A percentile compares a stretch with the other conserved stretches of the same genome.
phyloP scores from a whole-genome alignment of 305 asterid species.

The Fraxinus angustifolia region DNA sequence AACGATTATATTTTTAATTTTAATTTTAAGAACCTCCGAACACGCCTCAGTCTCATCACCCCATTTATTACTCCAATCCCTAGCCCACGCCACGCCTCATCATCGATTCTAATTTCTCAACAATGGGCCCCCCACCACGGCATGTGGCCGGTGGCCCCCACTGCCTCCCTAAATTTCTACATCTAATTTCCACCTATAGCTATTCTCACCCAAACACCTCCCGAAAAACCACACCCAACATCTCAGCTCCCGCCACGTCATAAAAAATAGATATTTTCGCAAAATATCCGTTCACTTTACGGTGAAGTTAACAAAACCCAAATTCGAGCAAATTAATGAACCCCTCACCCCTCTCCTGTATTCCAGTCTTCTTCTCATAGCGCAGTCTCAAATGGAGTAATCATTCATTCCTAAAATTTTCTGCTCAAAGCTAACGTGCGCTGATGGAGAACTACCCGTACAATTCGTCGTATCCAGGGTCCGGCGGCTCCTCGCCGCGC shows the following conservation, averaged over 20 bases:
- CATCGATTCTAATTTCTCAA: neutral
- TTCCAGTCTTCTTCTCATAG: neutral
- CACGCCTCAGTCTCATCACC: neutral
- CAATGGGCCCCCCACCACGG: neutral
- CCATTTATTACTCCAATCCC: neutral
- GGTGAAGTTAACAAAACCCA: neutral
- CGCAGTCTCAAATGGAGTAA: neutral
- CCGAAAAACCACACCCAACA: neutral
- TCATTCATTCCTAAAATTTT: neutral
- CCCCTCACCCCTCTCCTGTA: neutral
- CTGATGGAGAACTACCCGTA: conserved; percentile 68
- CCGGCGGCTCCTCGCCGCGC: conserved; percentile 91
- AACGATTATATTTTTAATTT: too few relatives aligned
- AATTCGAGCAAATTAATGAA: neutral
- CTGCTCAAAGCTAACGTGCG: conserved; percentile 4
- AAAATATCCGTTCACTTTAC: neutral
- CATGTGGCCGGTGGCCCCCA: neutral
- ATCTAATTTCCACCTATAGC: neutral
- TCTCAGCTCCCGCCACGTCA: neutral
- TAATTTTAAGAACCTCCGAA: too few relatives aligned
- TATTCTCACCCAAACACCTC: neutral
- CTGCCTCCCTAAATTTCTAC: neutral
- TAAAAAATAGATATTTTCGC: neutral
- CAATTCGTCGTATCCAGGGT: conserved; percentile 65
- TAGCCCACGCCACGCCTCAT: neutral